Base-by-base conservation (phyloP, 495 filamentous ascomycete species). In the Penicillium arizonense region DNA sequence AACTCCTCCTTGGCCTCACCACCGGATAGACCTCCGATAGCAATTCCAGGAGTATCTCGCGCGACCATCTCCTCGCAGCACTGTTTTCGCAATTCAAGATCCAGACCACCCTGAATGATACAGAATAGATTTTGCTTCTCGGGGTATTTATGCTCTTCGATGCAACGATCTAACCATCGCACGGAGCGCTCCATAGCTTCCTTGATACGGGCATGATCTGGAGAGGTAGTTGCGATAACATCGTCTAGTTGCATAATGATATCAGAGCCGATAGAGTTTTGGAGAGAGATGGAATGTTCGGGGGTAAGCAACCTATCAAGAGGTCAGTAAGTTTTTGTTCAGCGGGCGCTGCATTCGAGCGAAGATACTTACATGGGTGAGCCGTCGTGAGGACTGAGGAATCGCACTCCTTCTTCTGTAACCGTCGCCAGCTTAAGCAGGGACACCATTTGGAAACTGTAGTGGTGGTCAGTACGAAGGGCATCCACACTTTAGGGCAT, bases 201-300 rank as follows among this genome's bases (percentile, higher is more conserved):
- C 55, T 86, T 80, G 82, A 99, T 97, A 46, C 95, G 83, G 18
- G 70, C 79, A 37, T 82, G 74, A 69, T 97, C 93, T 4, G 93
- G 92, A 0, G 91, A 96, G 0, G 94, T 97, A 9, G 95, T 96
- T 18, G 88, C 91, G 44, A 97, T 87, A 34, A 99, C 95, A 65
- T 99, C 94, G 73, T 99, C 94, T 7, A 99, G 82, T 70, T 97
- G 95, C 95, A 99, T 97, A 28, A 97, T 96, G 61, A 99, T 97
- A 74, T 99, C 94, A 46, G 90, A 94, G 61, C 94, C 95, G 61
- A 99, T 97, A 28, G 87, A 90, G 68, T 97, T 97, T 64, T 99
- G 94, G 14, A 99, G 82, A 20, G 87, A 87, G 53, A 97, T 97
- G 1, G 94, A 97, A 72, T 97, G 93, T 67, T 99, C 94, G 4